phyloP scores from a whole-genome alignment of 352 stramenopile genomes.

The Globisporangium spiculum region DNA sequence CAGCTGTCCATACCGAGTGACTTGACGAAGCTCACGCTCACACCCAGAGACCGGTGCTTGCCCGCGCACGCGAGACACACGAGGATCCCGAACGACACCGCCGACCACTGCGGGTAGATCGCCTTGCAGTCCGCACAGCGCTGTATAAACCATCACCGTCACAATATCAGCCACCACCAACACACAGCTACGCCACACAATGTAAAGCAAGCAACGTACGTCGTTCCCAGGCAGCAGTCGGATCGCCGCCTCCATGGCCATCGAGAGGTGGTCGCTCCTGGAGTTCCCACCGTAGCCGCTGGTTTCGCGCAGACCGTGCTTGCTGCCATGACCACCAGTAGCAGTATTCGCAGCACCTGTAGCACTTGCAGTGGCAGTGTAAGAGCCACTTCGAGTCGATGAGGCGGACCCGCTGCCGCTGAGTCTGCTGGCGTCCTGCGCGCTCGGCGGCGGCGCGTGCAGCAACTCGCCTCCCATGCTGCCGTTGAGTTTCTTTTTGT shows the following conservation, averaged over 20 bases:
- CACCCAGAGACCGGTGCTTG: conserved; percentile 75
- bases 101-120: conserved; percentile 78
- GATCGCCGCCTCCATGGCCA: conserved; percentile 46
- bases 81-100: conserved; percentile 80
- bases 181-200: background rate
- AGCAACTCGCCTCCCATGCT: conserved; percentile 3
- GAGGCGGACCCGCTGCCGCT: background rate
- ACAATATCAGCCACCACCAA: background rate
- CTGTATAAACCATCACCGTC: conserved; percentile 22
- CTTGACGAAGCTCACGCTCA: conserved; percentile 83
- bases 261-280: conserved; percentile 37
- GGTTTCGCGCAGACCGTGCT: conserved; percentile 1
- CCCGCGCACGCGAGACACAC: conserved; percentile 75
- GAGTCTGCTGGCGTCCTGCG: background rate
- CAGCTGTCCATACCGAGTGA: conserved; percentile 80
- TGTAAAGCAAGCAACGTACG: conserved; percentile 29
- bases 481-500: background rate
- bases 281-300: conserved; percentile 8
- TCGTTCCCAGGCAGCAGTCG: conserved; percentile 74
- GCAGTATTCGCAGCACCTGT: background rate
- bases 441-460: background rate
- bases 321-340: background rate
- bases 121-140: conserved; percentile 80
- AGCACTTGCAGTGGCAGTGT: background rate
- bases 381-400: background rate